Evolutionary conservation across 169 alveolate genomes (phyloP).

Genomic region (Plasmodium yoelii): DNA sequence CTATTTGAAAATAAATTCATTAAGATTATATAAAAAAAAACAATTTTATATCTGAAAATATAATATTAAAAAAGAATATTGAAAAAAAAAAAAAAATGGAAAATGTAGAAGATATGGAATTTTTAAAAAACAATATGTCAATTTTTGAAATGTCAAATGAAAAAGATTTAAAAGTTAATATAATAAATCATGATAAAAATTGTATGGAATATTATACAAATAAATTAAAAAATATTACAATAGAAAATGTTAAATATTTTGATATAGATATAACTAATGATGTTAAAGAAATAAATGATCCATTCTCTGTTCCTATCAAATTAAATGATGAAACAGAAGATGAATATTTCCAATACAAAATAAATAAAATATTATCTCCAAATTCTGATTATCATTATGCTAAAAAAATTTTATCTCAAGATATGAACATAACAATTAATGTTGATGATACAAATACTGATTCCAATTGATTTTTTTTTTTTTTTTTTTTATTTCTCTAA

Average conservation of each 20-base stretch:
- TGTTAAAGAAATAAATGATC: slow-evolving; percentile 38
- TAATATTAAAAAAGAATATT: background rate
- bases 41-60: no score
- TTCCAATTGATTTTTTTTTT: no score
- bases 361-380: slow-evolving; percentile 23
- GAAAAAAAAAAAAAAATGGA: slow-evolving; percentile 7
- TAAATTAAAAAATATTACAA: slow-evolving; percentile 21
- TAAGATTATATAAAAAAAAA: no score
- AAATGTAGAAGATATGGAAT: background rate
- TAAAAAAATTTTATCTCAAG: slow-evolving; percentile 21
- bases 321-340: slow-evolving; percentile 16
- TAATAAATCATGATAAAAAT: slow-evolving; percentile 29
- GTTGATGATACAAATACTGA: background rate
- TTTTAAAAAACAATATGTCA: slow-evolving; percentile 8
- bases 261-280: slow-evolving; percentile 68
- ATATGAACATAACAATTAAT: slow-evolving; percentile 35
- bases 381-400: slow-evolving; percentile 8
- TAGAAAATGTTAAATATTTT: slow-evolving; percentile 53
- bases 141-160: slow-evolving; percentile 42
- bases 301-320: slow-evolving; percentile 26
- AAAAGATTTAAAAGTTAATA: slow-evolving; percentile 36
- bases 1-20: no score
- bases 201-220: slow-evolving; percentile 22
- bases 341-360: slow-evolving; percentile 32
- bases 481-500: no score